These are phyloP conservation scores for Panellus pusillus DNA, from an alignment of 768 basidiomycete genomes.

Conservation along the genomic window DNA sequence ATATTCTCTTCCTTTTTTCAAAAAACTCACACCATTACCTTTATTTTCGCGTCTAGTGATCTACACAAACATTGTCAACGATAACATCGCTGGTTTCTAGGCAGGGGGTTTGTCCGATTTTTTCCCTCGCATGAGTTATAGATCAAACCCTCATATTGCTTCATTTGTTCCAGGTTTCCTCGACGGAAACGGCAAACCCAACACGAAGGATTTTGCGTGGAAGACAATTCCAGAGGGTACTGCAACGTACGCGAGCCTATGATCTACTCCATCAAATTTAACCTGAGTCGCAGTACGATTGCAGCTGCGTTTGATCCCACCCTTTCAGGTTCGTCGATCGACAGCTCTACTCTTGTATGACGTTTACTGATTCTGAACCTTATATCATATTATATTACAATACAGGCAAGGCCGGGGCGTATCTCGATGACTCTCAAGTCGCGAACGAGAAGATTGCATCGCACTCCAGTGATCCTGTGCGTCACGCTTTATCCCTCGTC, in stretches of 20 bases:
- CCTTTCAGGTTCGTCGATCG: not conserved
- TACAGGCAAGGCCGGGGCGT: not conserved
- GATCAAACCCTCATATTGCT: too few relatives aligned
- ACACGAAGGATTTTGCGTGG: not conserved
- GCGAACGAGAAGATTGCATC: not conserved
- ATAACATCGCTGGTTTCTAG: too few relatives aligned
- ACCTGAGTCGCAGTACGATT: not conserved
- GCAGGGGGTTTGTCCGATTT: too few relatives aligned
- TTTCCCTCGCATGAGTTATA: too few relatives aligned
- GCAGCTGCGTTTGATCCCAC: conserved; percentile 4
- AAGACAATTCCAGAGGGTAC: not conserved
- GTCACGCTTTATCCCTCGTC: not conserved
- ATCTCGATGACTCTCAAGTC: not conserved
- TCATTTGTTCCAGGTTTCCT: not conserved
- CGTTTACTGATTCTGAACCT: too few relatives aligned
- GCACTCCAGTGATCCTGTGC: not conserved
- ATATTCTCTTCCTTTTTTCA: too few relatives aligned
- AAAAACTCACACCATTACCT: too few relatives aligned
- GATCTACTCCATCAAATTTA: not conserved
- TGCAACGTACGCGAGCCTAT: not conserved
- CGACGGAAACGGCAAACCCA: not conserved
- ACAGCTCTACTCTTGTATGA: too few relatives aligned
- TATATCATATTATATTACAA: not conserved
- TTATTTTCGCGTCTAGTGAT: too few relatives aligned
- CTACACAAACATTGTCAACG: too few relatives aligned